phyloP scores from a whole-genome alignment of 2,329 filamentous ascomycete species.

The Dactylellina sp. region DNA sequence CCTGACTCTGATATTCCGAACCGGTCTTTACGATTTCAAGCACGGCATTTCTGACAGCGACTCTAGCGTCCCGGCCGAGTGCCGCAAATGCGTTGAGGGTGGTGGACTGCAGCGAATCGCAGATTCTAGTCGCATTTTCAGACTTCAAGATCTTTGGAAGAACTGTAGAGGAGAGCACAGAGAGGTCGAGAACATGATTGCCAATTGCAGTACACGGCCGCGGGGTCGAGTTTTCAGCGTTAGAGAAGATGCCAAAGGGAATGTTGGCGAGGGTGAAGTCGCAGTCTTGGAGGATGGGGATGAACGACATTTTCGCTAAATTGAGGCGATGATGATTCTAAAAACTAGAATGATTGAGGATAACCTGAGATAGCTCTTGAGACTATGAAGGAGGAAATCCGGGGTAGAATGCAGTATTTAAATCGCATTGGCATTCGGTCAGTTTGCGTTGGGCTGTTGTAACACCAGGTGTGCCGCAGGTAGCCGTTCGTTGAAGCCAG shows the following conservation, averaged over 20 bases:
- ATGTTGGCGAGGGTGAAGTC: slow-evolving; percentile 84
- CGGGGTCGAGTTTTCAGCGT: slow-evolving; percentile 68
- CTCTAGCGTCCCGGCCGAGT: slow-evolving; percentile 73
- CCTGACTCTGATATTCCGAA: slow-evolving; percentile 31
- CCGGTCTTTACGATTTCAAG: slow-evolving; percentile 36
- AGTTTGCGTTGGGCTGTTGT: slow-evolving; percentile 28
- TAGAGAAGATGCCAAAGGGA: slow-evolving; percentile 84
- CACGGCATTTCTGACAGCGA: slow-evolving; percentile 46
- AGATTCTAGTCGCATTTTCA: slow-evolving; percentile 10
- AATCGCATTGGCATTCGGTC: slow-evolving; percentile 3
- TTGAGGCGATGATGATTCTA: not conserved
- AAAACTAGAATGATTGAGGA: not conserved
- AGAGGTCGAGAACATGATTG: slow-evolving; percentile 76
- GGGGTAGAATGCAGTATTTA: slow-evolving; percentile 37
- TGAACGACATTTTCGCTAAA: slow-evolving; percentile 41
- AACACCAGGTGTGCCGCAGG: slow-evolving; percentile 32
- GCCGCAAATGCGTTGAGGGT: slow-evolving; percentile 80
- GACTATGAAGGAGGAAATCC: slow-evolving; percentile 15
- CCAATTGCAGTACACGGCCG: slow-evolving; percentile 79
- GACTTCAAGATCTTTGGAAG: slow-evolving; percentile 18
- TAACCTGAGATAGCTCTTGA: not conserved
- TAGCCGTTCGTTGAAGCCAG: slow-evolving; percentile 27
- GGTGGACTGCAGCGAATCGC: slow-evolving; percentile 67
- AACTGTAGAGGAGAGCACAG: slow-evolving; percentile 67
- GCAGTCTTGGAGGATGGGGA: slow-evolving; percentile 71